A percentile compares a stretch with the other conserved stretches of the same genome.
phyloP scores from a whole-genome alignment of 345 rosid genomes.

The Psidium friedrichsthalianum region DNA sequence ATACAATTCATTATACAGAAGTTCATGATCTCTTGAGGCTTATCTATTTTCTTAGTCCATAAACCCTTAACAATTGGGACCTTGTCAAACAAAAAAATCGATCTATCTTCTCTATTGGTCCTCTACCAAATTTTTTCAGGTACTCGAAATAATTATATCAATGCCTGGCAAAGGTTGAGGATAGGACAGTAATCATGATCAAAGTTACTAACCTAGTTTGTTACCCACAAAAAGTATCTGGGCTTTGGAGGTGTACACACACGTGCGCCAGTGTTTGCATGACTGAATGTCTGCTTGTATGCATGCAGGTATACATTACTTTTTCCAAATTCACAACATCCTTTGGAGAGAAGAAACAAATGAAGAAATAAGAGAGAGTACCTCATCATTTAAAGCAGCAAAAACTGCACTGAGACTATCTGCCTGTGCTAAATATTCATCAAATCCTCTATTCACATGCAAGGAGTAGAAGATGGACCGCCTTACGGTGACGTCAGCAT shows the following conservation, averaged over 20 bases:
- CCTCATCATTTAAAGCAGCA: conserved; percentile 51
- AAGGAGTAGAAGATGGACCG: conserved; percentile 80
- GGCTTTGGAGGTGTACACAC: not conserved
- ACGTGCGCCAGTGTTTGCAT: not conserved
- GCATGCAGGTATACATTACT: not conserved
- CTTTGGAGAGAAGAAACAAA: not conserved
- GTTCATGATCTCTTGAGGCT: not conserved
- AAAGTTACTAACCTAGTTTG: not conserved
- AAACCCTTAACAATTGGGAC: not conserved
- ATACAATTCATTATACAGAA: not conserved
- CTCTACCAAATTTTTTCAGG: not conserved
- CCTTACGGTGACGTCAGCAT: conserved; percentile 94
- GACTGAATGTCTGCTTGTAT: not conserved
- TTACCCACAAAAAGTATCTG: not conserved
- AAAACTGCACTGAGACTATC: conserved; percentile 90
- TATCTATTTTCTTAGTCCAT: not conserved
- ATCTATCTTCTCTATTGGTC: not conserved
- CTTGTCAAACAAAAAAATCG: not conserved
- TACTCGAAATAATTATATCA: not conserved
- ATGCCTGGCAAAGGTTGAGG: not conserved
- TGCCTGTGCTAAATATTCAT: conserved; percentile 94
- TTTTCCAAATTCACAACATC: not conserved
- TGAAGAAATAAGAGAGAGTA: not conserved
- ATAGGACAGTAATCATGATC: not conserved
- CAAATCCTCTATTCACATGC: conserved; percentile 51